Conservation (phyloP, 495 filamentous ascomycete genomes). For the Aspergillus funiculosus region DNA sequence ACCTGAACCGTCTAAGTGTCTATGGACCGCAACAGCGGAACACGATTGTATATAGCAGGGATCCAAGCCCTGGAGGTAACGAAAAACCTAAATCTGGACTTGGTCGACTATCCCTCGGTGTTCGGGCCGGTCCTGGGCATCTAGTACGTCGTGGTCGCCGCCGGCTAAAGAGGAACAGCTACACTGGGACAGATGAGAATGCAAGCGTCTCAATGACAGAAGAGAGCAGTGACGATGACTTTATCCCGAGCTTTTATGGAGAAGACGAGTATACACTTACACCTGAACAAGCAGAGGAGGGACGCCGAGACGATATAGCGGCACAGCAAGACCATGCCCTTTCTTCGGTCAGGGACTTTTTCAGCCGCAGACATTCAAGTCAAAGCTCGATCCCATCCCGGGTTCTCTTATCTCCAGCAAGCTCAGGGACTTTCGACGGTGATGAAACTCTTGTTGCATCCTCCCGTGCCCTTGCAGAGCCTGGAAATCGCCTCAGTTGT, state of each 20-base stretch:
- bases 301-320: slow-evolving; percentile 21
- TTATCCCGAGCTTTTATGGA: slow-evolving; percentile 38
- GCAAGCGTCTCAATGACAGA: slow-evolving; percentile 25
- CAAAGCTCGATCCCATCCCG: slow-evolving; percentile 27
- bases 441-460: slow-evolving; percentile 37
- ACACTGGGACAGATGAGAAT: slow-evolving; percentile 29
- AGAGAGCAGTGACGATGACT: slow-evolving; percentile 43
- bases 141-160: slow-evolving; percentile 31
- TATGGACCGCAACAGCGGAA: slow-evolving; percentile 45
- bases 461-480: slow-evolving; percentile 28
- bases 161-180: slow-evolving; percentile 26
- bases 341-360: slow-evolving; percentile 13
- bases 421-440: slow-evolving; percentile 32
- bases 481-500: slow-evolving; percentile 37
- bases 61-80: slow-evolving; percentile 35
- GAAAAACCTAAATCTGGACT: slow-evolving; percentile 33
- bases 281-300: slow-evolving; percentile 31
- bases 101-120: slow-evolving; percentile 34
- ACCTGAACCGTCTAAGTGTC: slow-evolving; percentile 44
- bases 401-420: slow-evolving; percentile 24
- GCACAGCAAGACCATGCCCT: slow-evolving; percentile 17
- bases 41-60: slow-evolving; percentile 44
- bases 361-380: slow-evolving; percentile 24
- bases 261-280: slow-evolving; percentile 41
- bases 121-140: slow-evolving; percentile 36